Percentiles rank a stretch among this genome's conserved stretches.
phyloP scores from a whole-genome alignment of 2,329 filamentous ascomycete genomes.

The Apiospora malaysiana region DNA sequence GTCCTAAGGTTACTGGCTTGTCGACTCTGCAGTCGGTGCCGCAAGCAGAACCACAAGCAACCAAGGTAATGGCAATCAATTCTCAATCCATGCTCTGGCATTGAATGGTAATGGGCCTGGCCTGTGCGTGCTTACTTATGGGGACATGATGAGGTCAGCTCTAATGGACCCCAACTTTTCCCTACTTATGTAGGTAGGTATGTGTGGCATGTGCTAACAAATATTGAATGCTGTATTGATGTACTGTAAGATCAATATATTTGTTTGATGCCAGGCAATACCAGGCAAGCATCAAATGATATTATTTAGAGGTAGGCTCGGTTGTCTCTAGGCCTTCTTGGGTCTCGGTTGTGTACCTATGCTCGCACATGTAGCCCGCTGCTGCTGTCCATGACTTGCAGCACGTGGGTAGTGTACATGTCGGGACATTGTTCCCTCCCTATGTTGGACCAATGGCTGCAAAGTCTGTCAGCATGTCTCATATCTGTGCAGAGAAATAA shows the following conservation, averaged over 20 bases:
- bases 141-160: background rate
- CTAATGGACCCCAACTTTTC: background rate
- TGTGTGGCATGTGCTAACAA: no score
- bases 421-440: background rate
- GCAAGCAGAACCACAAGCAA: no score
- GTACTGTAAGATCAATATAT: no score
- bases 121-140: background rate
- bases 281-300: background rate
- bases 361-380: background rate
- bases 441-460: background rate
- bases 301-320: background rate
- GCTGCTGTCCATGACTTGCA: background rate
- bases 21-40: no score
- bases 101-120: background rate
- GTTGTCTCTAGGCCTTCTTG: background rate
- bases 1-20: no score
- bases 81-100: background rate
- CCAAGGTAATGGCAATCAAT: background rate
- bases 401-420: background rate
- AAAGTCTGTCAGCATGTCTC: conserved; percentile 2
- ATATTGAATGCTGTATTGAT: no score
- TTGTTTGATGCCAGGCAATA: background rate
- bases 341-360: background rate
- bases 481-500: background rate
- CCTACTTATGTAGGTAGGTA: no score